Conservation (phyloP, 2,329 filamentous ascomycete species). For the Fusarium sp. region DNA sequence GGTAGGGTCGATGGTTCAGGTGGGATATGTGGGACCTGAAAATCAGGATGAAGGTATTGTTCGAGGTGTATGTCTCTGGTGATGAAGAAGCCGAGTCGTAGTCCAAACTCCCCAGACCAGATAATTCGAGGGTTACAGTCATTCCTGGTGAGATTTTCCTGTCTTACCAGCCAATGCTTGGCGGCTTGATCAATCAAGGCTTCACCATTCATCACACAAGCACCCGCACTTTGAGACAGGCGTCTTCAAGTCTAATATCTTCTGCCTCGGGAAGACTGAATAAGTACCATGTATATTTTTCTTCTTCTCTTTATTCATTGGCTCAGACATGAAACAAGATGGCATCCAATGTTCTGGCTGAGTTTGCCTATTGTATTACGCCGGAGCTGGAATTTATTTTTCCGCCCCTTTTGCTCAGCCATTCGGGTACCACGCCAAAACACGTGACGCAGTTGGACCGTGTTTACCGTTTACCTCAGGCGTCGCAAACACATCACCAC, state of each 20-base stretch:
- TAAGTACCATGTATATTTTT: accelerated
- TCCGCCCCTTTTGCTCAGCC: background rate
- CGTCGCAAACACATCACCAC: conserved; percentile 8
- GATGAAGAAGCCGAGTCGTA: background rate
- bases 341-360: background rate
- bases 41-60: background rate
- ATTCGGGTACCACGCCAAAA: conserved; percentile 1
- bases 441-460: background rate
- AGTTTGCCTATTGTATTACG: background rate
- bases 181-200: background rate
- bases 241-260: background rate
- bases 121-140: too few species aligned
- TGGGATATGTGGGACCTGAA: background rate
- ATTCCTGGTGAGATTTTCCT: background rate
- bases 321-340: background rate
- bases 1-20: background rate
- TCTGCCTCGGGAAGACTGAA: background rate
- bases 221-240: accelerated
- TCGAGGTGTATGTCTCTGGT: too few species aligned
- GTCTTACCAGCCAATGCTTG: background rate
- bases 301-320: too few species aligned
- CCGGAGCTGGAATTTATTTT: conserved; percentile 10
- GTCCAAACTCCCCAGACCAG: background rate
- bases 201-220: background rate
- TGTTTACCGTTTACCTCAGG: conserved; percentile 8